A percentile compares a stretch with the other conserved stretches of the same genome.
phyloP scores from a whole-genome alignment of 1,284 basidiomycete genomes.

The Lignosus rhinocerotis region DNA sequence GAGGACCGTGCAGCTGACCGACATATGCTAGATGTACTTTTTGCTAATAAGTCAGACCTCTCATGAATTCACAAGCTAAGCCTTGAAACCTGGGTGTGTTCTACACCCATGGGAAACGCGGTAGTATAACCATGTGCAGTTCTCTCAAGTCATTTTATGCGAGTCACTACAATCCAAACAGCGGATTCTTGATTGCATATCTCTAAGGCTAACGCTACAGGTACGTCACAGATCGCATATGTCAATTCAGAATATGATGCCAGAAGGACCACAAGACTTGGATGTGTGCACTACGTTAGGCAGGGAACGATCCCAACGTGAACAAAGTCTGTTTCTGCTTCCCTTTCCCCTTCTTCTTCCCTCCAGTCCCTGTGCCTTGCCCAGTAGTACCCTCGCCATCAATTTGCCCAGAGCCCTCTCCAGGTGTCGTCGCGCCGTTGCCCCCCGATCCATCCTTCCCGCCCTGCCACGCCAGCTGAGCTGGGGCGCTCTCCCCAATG shows the following conservation, averaged over 20 bases:
- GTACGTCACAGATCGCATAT: too few species aligned
- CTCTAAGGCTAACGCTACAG: too few species aligned
- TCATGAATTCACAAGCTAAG: not conserved
- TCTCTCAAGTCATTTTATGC: too few species aligned
- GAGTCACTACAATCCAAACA: too few species aligned
- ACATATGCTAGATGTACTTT: conserved; percentile 10
- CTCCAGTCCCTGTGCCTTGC: conserved; percentile 29
- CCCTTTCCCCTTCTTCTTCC: conserved; percentile 78
- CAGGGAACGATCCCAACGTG: conserved; percentile 61
- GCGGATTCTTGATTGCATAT: too few species aligned
- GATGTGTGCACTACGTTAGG: conserved; percentile 28
- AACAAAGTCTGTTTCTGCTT: conserved; percentile 87
- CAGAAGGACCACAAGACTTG: too few species aligned
- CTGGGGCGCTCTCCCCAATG: conserved; percentile 52
- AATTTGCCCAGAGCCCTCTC: conserved; percentile 21
- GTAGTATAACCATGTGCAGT: too few species aligned
- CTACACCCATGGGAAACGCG: too few species aligned
- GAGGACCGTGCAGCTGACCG: not conserved
- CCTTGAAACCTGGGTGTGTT: not conserved
- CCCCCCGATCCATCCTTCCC: conserved; percentile 56
- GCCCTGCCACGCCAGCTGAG: conserved; percentile 51
- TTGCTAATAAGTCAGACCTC: not conserved
- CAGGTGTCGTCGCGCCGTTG: conserved; percentile 30
- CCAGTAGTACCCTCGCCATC: conserved; percentile 12
- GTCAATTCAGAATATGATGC: too few species aligned